phyloP scores from a whole-genome alignment of 2,329 filamentous ascomycete species.

The Sclerotinia spermophila region DNA sequence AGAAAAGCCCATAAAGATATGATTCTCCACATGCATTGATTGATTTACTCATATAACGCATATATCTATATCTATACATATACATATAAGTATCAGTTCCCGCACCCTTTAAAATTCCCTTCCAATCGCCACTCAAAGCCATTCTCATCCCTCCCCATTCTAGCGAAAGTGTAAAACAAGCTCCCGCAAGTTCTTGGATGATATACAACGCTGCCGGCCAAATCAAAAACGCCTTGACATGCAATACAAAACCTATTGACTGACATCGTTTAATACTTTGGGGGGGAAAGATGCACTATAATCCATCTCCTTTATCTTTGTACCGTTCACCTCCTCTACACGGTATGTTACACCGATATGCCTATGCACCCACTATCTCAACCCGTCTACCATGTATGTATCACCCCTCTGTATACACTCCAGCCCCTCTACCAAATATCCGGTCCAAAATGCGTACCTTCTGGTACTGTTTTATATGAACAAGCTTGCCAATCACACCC shows the following conservation, averaged over 20 bases:
- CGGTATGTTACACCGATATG: background rate
- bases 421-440: conserved; percentile 46
- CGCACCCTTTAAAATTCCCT: background rate
- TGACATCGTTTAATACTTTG: background rate
- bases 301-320: background rate
- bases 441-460: conserved; percentile 65
- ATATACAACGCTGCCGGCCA: background rate
- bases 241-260: background rate
- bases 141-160: background rate
- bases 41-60: background rate
- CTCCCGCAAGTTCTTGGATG: background rate
- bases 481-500: conserved; percentile 85
- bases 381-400: background rate
- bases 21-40: background rate
- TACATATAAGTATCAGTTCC: background rate
- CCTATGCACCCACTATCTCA: background rate
- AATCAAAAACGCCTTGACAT: background rate
- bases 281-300: background rate
- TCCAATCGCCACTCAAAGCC: background rate
- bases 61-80: background rate
- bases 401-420: background rate
- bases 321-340: background rate
- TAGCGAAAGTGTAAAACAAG: background rate
- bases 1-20: background rate
- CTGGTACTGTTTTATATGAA: conserved; percentile 60